Base-by-base conservation (phyloP, 768 basidiomycete species). In the Mycena chlorophos region DNA sequence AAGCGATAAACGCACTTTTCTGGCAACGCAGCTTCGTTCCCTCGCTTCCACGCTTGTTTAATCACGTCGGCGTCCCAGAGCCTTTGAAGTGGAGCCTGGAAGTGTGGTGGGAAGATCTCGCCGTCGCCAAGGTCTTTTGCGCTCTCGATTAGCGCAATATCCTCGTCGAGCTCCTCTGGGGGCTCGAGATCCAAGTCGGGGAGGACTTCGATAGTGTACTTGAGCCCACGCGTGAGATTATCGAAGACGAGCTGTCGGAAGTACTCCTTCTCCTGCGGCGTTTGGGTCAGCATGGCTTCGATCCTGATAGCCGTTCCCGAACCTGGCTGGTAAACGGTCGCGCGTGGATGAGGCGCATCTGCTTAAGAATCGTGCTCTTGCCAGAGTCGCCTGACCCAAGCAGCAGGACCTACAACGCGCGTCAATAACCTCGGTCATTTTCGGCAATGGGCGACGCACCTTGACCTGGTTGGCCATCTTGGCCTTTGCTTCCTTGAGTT, bases 311-410 rank as follows among this genome's bases (percentile, higher is more conserved):
- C 34, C 78, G 83, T 71, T 98, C 96, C 31, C 90, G 80, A 70
- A 98, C 96, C 63, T 85, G 81, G 0, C 81, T 51, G 0, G 87
- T 82, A 73, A 97, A 99, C 0, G 91, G 88, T 1, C 92, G 77
- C 56, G 85, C 82, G 72, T 98, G 94, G 49, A 99, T 97, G 39
- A 97, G 78, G 30, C 94, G 87, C 95, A 98, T 98, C 88, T 98
- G 94, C 90, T 94, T 94, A 69, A 94, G 80, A 65, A 97, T 81
- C 10, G 94, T 97, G 8, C 90, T 92, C 72, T 97, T 98, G 23
- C 94, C 94, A 28, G 89, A 91, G 68, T 96, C 94, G 25, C 94
- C 94, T 38, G 94, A 95, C 38, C 94, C 94, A 34, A 98, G 79
- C 25, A 98, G 78, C 49, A 98, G 78, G 16, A 97, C 87, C 88